Conservation (phyloP, 257 asterid genomes). For the Capsicum baccatum region DNA sequence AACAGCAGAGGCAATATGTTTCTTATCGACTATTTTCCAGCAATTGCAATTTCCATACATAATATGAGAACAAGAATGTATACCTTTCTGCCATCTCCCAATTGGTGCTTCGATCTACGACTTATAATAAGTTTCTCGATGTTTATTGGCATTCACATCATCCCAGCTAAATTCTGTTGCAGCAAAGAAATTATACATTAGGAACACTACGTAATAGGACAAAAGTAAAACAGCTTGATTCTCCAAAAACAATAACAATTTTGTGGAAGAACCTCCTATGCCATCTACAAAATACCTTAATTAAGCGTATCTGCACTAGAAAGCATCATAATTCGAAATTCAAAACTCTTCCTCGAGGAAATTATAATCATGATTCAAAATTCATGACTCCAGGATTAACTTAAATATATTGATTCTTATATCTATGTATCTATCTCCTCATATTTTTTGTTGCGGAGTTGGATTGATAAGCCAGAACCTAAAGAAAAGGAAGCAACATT, state of each 20-base stretch:
- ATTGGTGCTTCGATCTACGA: constrained; percentile 96
- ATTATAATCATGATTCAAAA: no score
- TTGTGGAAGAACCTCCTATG: not conserved
- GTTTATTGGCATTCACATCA: constrained; percentile 93
- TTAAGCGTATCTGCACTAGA: not conserved
- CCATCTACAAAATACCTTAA: not conserved
- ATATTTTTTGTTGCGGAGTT: not conserved
- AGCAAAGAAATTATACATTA: not conserved
- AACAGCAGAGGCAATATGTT: not conserved
- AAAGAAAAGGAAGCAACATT: not conserved
- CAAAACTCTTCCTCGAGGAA: no score
- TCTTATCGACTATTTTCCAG: not conserved
- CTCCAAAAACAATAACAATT: not conserved
- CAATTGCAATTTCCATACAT: not conserved
- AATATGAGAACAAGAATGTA: not conserved
- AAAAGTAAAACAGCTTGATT: not conserved
- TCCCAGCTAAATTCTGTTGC: constrained; percentile 96
- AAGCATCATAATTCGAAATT: not conserved
- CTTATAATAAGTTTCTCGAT: constrained; percentile 90
- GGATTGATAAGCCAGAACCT: not conserved
- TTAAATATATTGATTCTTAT: not conserved
- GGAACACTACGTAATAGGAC: not conserved
- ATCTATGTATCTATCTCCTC: not conserved
- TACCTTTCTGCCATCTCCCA: constrained; percentile 99
- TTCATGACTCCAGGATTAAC: not conserved